Evolutionary conservation across 306 rosid species (phyloP).

Genomic region (Cicer pinnatifidum): DNA sequence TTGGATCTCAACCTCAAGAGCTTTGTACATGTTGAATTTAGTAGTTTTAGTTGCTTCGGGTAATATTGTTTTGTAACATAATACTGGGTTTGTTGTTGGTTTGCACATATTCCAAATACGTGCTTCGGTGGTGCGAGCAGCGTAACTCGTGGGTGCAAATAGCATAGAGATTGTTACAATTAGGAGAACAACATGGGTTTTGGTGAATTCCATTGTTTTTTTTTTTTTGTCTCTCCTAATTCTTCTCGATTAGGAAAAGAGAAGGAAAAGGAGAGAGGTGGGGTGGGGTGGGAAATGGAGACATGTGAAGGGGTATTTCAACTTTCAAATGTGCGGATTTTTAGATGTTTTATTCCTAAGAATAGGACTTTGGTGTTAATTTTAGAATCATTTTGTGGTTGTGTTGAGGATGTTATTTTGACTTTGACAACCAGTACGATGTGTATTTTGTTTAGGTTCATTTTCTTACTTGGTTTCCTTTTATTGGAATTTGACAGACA

Average conservation of each 20-base stretch:
- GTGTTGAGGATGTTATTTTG: not conserved
- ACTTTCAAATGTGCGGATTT: not conserved
- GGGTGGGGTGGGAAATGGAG: not conserved
- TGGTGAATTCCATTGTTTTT: constrained; percentile 22
- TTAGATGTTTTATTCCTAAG: not conserved
- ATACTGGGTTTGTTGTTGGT: not conserved
- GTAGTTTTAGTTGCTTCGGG: not conserved
- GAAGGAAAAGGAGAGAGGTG: not conserved
- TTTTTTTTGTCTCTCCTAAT: not conserved
- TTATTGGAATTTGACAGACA: not conserved
- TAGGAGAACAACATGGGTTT: not conserved
- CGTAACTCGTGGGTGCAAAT: not conserved
- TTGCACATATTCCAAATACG: constrained; percentile 7
- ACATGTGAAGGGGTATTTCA: not conserved
- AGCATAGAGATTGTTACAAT: not conserved
- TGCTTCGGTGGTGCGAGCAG: not conserved
- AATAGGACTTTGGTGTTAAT: constrained; percentile 1
- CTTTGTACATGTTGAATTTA: constrained; percentile 19
- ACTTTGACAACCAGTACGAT: not conserved
- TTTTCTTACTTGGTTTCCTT: not conserved
- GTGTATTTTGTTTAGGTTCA: not conserved
- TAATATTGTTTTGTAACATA: constrained; percentile 13
- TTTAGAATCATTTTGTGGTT: not conserved
- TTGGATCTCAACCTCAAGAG: not conserved
- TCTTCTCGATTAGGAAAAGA: not conserved